Base-by-base conservation (phyloP, 2,329 filamentous ascomycete genomes). In the Scopulariopsis brevicaulis region DNA sequence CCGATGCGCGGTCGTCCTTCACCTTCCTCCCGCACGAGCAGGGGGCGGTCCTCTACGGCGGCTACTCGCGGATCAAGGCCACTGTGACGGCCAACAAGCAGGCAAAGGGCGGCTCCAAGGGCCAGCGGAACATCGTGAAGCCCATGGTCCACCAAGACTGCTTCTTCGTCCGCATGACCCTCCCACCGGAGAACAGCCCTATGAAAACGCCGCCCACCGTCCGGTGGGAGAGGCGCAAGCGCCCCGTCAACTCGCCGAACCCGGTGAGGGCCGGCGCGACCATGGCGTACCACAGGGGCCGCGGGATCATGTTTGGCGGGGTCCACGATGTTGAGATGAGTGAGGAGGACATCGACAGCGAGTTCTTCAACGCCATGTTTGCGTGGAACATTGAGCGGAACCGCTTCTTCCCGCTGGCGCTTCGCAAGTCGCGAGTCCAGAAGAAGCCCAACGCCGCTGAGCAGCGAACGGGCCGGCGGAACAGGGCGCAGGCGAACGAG, bases 341-440 rank as follows among this genome's bases (percentile, higher is more conserved):
- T 62, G 92, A 96, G 68, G 94, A 99, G 70, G 91, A 89, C 3
- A 96, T 99, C 63, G 93, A 99, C 58, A 96, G 90, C 67, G 92
- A 96, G 69, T 99, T 99, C 73, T 99, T 97, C 75, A 93, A 96
- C 65, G 82, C 86, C 58, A 73, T 97, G 25, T 95, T 89, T 66
- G 89, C 92, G 5, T 97, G 92, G 90, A 96, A 96, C 67, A 85
- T 96, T 62, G 94, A 97, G 66, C 83, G 93, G 60, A 99, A 99
- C 69, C 81, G 94, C 10, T 97, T 96, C 74, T 96, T 97, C 76
- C 89, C 88, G 2, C 77, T 97, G 52, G 76, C 77, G 11, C 75
- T 97, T 53, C 81, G 92, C 56, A 89, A 90, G 64, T 82, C 90
- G 2, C 84, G 90, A 28, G 55, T 48, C 4, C 55, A 51, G 18